phyloP scores from a whole-genome alignment of 352 stramenopile genomes.

The Labyrinthula sp. region DNA sequence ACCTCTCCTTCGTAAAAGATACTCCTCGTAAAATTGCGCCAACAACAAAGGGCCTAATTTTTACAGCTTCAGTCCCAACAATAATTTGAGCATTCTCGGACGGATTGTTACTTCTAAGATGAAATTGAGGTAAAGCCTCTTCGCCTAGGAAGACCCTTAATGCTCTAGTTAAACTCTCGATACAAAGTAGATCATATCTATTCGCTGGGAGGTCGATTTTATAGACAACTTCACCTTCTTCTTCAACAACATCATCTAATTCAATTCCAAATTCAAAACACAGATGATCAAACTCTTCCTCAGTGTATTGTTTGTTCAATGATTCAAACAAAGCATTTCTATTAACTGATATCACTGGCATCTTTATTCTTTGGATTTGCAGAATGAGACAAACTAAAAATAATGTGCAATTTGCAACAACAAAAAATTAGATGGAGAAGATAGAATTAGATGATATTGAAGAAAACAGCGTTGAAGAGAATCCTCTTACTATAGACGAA shows the following conservation, averaged over 20 bases:
- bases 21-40: slow-evolving; percentile 87
- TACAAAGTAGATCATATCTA: slow-evolving; percentile 94
- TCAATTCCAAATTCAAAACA: slow-evolving; percentile 99
- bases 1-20: slow-evolving; percentile 75
- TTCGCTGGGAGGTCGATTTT: slow-evolving; percentile 99
- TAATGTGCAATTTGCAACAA: too few relatives aligned
- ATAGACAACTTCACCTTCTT: slow-evolving; percentile 80
- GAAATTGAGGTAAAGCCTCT: slow-evolving; percentile 64
- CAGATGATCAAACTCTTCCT: slow-evolving; percentile 95
- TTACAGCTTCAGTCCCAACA: slow-evolving; percentile 29
- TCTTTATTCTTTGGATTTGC: slow-evolving; percentile 42
- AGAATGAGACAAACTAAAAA: too few relatives aligned
- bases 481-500: slow-evolving; percentile 31
- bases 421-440: too few relatives aligned
- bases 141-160: slow-evolving; percentile 89
- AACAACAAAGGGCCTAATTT: slow-evolving; percentile 85
- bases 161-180: slow-evolving; percentile 86
- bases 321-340: slow-evolving; percentile 85
- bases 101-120: slow-evolving; percentile 43
- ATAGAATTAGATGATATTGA: too few relatives aligned
- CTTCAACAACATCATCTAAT: slow-evolving; percentile 71
- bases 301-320: slow-evolving; percentile 84
- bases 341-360: slow-evolving; percentile 92
- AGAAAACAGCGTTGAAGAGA: too few relatives aligned
- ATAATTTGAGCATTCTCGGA: slow-evolving; percentile 37